Evolutionary conservation across 352 stramenopile genomes (phyloP), one percentile per base, ranked within the genome.

Genomic region (Pythium coloratum): DNA sequence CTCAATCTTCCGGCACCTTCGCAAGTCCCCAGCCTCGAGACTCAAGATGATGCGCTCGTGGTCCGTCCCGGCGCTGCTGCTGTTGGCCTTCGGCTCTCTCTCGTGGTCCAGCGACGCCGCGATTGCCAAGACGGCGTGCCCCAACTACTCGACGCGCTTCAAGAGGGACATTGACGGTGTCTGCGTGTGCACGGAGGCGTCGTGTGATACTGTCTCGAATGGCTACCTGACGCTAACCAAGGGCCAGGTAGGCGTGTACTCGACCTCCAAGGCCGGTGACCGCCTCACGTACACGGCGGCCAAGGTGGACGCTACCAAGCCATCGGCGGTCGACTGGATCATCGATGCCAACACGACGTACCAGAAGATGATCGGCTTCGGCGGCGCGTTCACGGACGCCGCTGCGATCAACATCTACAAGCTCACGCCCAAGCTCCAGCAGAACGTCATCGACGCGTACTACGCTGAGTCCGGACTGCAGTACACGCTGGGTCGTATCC

Each of bases 291-390:
- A 79, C 59, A 71, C 51, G 10, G 32, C 24, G 5, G 26, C 65
- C 13, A 69, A 65, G 12, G 8, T 64, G 6, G n/a, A 56, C 0
- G 26, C 30, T 5, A 47, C 47, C 28, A 57, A 16, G 12, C 38
- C 66, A 3, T 30, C 16, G 28, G 51, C 38, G 12, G 62, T 64
- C 18, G 51, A 55, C 63, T 40, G 62, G 68, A 0, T 73, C 34
- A 77, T 89, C 44, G 76, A 89, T 49, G 75, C 75, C 18, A 69
- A 55, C 1, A 73, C 64, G 33, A 86, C 62, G 55, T 89, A 81
- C 77, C 81, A 97, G 72, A 75, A 82, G 58, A 95, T 97, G 47
- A 75, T 90, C 46, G 90, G 90, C 10, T 97, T 97, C 59, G 90
- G 90, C 7, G 90, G 88, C 13, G 87, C 90, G 24, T 97, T 97